Base-by-base conservation (phyloP, 208 protist species). In the Trypanosoma cruzi region DNA sequence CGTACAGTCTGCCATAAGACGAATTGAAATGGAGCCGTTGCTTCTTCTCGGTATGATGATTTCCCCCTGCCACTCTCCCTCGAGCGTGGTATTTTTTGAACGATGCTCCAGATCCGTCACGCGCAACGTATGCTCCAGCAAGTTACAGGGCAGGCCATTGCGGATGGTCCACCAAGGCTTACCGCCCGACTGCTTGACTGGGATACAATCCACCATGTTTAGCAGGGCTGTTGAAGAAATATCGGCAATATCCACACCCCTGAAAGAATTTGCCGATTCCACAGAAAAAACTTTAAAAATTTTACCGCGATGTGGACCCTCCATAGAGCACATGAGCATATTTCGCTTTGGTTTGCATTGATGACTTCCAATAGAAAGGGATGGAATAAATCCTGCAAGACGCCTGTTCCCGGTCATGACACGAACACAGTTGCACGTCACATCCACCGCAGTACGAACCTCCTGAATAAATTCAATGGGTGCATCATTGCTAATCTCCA, bases 111-210 rank as follows among this genome's bases (percentile, higher is more conserved):
- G 16, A 37, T 80, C 50, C 42, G 71, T 85, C 46, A 90, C 68
- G 18, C 92, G 89, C 28, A 90, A 62, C 1, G 87, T 93, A 74
- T 94, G 86, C 70, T 97, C 92, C 29, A 88, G 78, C 28, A 86
- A 59, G 55, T 80, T 93, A 73, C 89, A 92, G 16, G 92, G 92
- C 26, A 97, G 61, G 37, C 92, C 90, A 70, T 93, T 88, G 14
- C 49, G 44, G 26, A 78, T 48, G 1, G 67, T 79, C 78, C 79
- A 89, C 89, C 92, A 97, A 26, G 88, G 74, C 24, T 60, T 57
- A 4, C 80, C 78, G 22, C 75, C 80, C 42, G 79, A 84, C 73
- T 97, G 92, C 68, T 95, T 94, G 36, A 95, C 66, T 18, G 87
- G 87, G 24, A 97, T 74, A 63, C 88, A 93, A 57, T 77, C 75